Conservation (phyloP, 208 protist genomes). For the Trypanosoma conorhini region DNA sequence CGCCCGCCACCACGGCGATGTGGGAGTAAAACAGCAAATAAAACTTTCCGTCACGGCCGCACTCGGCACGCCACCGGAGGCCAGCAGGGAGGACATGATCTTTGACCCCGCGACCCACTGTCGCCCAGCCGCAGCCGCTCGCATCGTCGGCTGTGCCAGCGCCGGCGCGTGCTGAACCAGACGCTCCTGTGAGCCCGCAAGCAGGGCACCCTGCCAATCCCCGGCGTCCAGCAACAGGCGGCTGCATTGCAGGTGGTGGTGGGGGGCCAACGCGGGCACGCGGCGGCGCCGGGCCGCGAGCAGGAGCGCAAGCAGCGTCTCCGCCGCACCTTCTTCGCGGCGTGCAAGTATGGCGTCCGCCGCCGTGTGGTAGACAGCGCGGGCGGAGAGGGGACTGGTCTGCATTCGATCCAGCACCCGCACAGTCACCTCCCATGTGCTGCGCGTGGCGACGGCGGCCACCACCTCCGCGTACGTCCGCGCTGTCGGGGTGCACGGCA, state of each 20-base stretch:
- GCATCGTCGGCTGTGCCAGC: conserved; percentile 25
- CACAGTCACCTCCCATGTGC: conserved; percentile 45
- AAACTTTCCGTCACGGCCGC: conserved; percentile 18
- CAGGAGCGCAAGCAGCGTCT: conserved; percentile 21
- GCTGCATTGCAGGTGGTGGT: conserved; percentile 29
- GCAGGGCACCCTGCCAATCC: conserved; percentile 17
- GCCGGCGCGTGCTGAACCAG: conserved; percentile 16
- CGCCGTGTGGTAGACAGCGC: conserved; percentile 54
- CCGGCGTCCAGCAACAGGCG: conserved; percentile 22
- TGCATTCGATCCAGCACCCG: conserved; percentile 49
- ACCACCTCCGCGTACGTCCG: conserved; percentile 68
- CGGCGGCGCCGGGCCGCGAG: conserved; percentile 25
- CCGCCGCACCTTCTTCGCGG: conserved; percentile 16
- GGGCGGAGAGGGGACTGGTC: conserved; percentile 52
- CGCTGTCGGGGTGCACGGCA: conserved; percentile 58
- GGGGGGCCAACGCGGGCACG: conserved; percentile 14
- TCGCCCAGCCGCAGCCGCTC: conserved; percentile 13
- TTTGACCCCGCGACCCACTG: conserved; percentile 16
- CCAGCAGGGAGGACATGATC: conserved; percentile 21
- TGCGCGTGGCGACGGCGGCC: conserved; percentile 31
- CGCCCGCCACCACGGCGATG: conserved; percentile 24
- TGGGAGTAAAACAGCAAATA: conserved; percentile 27
- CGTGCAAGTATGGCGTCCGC: conserved; percentile 46
- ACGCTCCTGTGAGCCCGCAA: conserved; percentile 22
- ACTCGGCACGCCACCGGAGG: conserved; percentile 12